phyloP scores from a whole-genome alignment of 345 rosid species.

The Gossypium ekmanianum region DNA sequence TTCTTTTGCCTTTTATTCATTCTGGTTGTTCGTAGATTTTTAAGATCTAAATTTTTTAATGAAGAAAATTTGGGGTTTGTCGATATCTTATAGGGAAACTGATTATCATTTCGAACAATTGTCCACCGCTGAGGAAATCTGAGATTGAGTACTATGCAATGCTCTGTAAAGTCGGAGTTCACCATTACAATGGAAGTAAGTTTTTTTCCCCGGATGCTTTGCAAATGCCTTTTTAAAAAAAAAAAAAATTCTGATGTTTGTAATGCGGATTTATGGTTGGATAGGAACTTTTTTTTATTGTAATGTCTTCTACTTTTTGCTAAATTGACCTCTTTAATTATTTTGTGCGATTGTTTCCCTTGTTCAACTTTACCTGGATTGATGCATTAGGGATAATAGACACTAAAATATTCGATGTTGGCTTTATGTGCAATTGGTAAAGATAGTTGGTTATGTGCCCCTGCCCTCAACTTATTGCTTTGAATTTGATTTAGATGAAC shows the following conservation, averaged over 20 bases:
- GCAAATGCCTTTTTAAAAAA: neutral
- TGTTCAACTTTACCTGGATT: neutral
- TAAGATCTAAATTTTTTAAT: neutral
- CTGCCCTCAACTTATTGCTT: neutral
- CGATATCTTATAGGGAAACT: conserved; percentile 36
- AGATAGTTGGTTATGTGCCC: neutral
- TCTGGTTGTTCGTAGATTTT: neutral
- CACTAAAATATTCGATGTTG: neutral
- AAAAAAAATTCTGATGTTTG: neutral
- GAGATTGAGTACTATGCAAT: conserved; percentile 71
- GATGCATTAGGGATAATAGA: neutral
- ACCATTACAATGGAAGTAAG: conserved; percentile 71
- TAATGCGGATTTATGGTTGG: neutral
- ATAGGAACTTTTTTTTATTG: neutral
- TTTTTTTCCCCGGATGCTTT: neutral
- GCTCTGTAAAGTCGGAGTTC: conserved; percentile 63
- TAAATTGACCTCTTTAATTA: neutral
- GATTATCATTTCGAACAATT: conserved; percentile 55
- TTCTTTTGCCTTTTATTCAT: neutral
- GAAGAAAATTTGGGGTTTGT: neutral
- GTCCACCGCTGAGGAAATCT: conserved; percentile 65
- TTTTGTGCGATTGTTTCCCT: neutral
- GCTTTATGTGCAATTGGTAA: neutral
- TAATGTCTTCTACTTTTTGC: neutral
- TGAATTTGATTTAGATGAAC: neutral